A percentile compares a stretch with the other conserved stretches of the same genome.
Conservation (phyloP, 2,329 filamentous ascomycete species). For the Colletotrichum sp. region DNA sequence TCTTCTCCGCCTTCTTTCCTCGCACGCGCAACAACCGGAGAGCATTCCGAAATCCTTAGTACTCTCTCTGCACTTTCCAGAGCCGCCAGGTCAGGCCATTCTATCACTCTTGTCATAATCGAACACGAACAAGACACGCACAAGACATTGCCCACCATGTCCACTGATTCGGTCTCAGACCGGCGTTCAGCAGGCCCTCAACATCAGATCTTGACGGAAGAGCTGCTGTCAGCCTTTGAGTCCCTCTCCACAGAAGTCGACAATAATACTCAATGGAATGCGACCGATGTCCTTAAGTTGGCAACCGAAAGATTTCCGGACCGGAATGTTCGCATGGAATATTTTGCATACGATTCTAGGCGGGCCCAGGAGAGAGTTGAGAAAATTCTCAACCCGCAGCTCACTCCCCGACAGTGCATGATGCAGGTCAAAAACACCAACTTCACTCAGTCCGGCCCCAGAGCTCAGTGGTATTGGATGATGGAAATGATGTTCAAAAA, state of each 20-base stretch:
- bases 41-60: not conserved
- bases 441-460: not conserved
- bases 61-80: too few relatives aligned
- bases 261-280: not conserved
- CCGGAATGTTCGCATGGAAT: not conserved
- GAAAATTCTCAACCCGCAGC: not conserved
- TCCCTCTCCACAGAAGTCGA: not conserved
- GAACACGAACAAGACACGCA: too few relatives aligned
- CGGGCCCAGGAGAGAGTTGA: not conserved
- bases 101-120: too few relatives aligned
- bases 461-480: not conserved
- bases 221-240: not conserved
- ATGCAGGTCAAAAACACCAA: not conserved
- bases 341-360: not conserved
- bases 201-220: too few relatives aligned
- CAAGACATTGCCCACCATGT: too few relatives aligned
- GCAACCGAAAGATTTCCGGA: not conserved
- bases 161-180: too few relatives aligned
- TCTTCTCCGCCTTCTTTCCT: too few relatives aligned
- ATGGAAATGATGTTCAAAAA: not conserved
- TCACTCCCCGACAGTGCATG: not conserved
- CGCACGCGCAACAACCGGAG: too few relatives aligned
- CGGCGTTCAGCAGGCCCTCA: too few relatives aligned
- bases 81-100: too few relatives aligned
- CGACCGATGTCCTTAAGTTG: not conserved